A percentile compares a stretch with the other conserved stretches of the same genome.
Conservation (phyloP, 495 filamentous ascomycete genomes). For the Delitschia confertaspora region DNA sequence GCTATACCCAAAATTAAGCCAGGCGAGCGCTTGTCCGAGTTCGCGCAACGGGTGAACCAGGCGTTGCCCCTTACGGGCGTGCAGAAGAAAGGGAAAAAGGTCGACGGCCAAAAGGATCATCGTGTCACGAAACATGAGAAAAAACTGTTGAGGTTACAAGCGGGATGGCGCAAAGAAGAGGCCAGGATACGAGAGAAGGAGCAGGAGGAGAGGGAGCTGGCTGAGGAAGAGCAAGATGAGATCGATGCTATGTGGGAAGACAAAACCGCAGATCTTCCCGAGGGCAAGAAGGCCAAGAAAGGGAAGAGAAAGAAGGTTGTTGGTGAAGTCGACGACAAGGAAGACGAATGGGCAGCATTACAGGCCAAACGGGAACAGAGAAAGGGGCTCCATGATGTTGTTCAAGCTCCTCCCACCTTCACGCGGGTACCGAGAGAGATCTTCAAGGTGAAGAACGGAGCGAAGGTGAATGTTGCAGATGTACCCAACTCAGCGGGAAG, state of each 20-base stretch:
- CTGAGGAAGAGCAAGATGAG: slow-evolving; percentile 57
- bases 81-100: slow-evolving; percentile 22
- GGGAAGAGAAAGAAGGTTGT: slow-evolving; percentile 43
- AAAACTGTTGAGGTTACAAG: slow-evolving; percentile 70
- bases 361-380: slow-evolving; percentile 40
- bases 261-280: slow-evolving; percentile 42
- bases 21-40: slow-evolving; percentile 74
- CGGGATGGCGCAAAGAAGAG: slow-evolving; percentile 69
- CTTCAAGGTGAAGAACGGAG: slow-evolving; percentile 58
- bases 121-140: slow-evolving; percentile 68
- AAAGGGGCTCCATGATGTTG: slow-evolving; percentile 68
- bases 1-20: slow-evolving; percentile 60
- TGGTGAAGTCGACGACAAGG: slow-evolving; percentile 41
- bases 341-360: slow-evolving; percentile 78
- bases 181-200: slow-evolving; percentile 45
- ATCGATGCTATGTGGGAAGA: slow-evolving; percentile 40
- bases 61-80: slow-evolving; percentile 62
- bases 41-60: slow-evolving; percentile 75
- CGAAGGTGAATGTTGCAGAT: slow-evolving; percentile 60
- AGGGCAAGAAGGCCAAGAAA: slow-evolving; percentile 46
- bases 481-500: slow-evolving; percentile 72
- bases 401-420: slow-evolving; percentile 69
- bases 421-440: slow-evolving; percentile 54
- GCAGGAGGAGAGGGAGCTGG: slow-evolving; percentile 52
- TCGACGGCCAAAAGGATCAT: slow-evolving; percentile 46